These are phyloP conservation scores for Lupinus albus DNA, from an alignment of 306 rosid genomes.

Conservation along the genomic window DNA sequence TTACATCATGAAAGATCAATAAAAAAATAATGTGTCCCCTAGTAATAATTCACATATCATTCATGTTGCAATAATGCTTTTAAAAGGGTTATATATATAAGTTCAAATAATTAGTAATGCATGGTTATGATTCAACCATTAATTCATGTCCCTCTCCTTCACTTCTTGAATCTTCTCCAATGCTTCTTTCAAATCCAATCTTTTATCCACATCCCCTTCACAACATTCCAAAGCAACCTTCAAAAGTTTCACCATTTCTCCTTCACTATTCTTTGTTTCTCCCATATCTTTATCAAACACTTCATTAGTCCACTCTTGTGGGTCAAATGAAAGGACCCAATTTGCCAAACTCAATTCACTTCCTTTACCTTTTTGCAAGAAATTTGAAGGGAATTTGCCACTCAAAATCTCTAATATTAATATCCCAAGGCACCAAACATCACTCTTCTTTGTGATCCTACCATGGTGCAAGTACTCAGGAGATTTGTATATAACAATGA, in stretches of 20 bases:
- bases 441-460: conserved; percentile 82
- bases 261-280: conserved; percentile 42
- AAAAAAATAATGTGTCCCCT: not conserved
- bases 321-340: conserved; percentile 63
- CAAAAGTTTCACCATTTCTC: conserved; percentile 70
- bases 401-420: conserved; percentile 71
- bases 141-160: conserved; percentile 48
- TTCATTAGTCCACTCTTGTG: conserved; percentile 55
- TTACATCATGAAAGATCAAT: conserved; percentile 7
- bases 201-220: conserved; percentile 68
- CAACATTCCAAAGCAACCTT: conserved; percentile 68
- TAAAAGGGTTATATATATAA: conserved; percentile 25
- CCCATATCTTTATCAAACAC: conserved; percentile 71
- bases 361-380: conserved; percentile 61
- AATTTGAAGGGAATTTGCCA: conserved; percentile 62
- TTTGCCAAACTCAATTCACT: conserved; percentile 61
- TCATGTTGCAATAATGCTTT: not conserved
- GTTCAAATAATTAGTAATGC: conserved; percentile 15
- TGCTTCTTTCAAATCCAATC: conserved; percentile 70
- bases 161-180: conserved; percentile 64
- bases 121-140: conserved; percentile 2
- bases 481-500: conserved; percentile 75
- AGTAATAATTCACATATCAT: conserved; percentile 17
- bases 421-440: conserved; percentile 84
- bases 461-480: conserved; percentile 74